Base-by-base conservation (phyloP, 192 early-diverging fungal genomes). In the Phycomyces blakesleeanus region DNA sequence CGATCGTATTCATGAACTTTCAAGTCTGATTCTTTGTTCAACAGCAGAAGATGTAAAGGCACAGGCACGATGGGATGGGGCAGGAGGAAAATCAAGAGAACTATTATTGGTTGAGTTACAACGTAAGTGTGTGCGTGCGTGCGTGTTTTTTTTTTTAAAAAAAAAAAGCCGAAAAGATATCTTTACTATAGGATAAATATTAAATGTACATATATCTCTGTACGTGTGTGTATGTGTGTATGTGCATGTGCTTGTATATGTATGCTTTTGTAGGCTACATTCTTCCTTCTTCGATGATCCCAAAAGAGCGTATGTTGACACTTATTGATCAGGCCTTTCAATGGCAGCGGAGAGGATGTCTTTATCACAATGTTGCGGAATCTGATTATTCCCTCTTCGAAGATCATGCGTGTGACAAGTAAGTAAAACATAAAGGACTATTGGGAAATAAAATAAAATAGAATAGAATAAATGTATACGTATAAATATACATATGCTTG, bases 221-320 rank as follows among this genome's bases (percentile, higher is more conserved):
- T 51, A 29, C 14, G 20, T 61, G 11, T 25, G 22, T 27, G 10
- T 54, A 9, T 49, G 9, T 60, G 15, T 50, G n/a, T 60, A 18
- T 11, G 29, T 40, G 7, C 29, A 34, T 5, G 29, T 2, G 29
- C 29, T 5, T 7, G 2, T 2, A 34, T 34, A 34, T 2, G 7
- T 5, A 34, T 14, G 71, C 74, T 26, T 7, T 34, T 34, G 29
- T 54, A 90, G 88, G 78, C 51, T 84, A 84, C 65, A 86, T 98
- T 52, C 83, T 89, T 5, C 85, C 92, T 0, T 73, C 85, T 1
- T 76, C 88, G 47, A 96, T 96, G 91, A 88, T 99, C 56, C 97
- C 96, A 5, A 83, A 86, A 29, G 80, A 80, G 44, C 81, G 97
- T n/a, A 80, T 99, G 49, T 83, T 94, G 56, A 86, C 82, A 5